phyloP scores from a whole-genome alignment of 148 eudicot species.

The Beta vulgaris region DNA sequence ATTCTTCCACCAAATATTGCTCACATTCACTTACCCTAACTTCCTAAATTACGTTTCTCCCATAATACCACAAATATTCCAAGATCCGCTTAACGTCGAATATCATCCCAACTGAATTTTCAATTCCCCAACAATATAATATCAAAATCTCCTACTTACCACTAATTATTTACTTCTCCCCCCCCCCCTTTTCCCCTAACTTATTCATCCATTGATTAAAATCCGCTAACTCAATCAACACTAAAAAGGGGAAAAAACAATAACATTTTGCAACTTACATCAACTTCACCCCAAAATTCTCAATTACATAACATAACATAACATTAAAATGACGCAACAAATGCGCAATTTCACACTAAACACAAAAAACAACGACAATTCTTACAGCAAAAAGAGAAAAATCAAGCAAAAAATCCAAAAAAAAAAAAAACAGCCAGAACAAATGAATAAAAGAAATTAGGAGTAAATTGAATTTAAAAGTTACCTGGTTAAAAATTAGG shows the following conservation, averaged over 20 bases:
- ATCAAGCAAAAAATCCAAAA: conserved; percentile 13
- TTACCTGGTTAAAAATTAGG: conserved; percentile 14
- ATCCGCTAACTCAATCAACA: not conserved
- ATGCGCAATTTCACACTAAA: not conserved
- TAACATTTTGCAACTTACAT: not conserved
- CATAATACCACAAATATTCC: not conserved
- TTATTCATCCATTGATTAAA: too few species aligned
- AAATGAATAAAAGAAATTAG: not conserved
- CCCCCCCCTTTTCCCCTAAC: not conserved
- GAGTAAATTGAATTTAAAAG: not conserved
- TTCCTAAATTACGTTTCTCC: not conserved
- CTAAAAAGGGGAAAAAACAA: not conserved
- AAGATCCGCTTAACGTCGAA: not conserved
- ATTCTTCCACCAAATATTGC: not conserved
- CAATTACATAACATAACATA: not conserved
- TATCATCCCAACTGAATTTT: too few species aligned
- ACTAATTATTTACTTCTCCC: not conserved
- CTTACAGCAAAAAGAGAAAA: not conserved
- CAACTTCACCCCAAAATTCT: not conserved
- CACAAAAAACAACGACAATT: not conserved
- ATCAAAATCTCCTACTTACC: not conserved
- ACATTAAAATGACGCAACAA: not conserved
- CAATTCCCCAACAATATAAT: not conserved
- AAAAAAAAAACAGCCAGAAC: conserved; percentile 5
- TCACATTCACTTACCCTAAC: not conserved